A percentile compares a stretch with the other conserved stretches of the same genome.
Evolutionary conservation across 2,329 filamentous ascomycete species (phyloP).

Genomic region (Penicillium sp.): DNA sequence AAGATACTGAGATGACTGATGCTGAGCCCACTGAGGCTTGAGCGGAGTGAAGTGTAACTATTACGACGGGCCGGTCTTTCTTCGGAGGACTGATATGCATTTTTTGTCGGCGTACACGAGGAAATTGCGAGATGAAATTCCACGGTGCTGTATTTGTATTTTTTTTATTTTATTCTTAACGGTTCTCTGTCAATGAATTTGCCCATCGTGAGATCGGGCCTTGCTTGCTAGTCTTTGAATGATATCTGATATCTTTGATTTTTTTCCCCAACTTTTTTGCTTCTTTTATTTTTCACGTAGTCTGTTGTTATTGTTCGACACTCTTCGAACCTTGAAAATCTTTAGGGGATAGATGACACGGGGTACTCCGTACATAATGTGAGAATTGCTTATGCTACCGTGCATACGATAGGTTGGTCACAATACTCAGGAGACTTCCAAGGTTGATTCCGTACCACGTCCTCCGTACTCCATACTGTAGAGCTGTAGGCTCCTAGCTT

Average conservation of each 20-base stretch:
- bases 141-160: slow-evolving; percentile 8
- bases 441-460: too few relatives aligned
- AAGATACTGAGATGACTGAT: slow-evolving; percentile 39
- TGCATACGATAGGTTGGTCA: too few relatives aligned
- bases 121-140: slow-evolving; percentile 22
- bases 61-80: slow-evolving; percentile 4
- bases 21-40: slow-evolving; percentile 27
- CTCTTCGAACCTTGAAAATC: too few relatives aligned
- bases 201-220: not conserved
- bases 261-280: not conserved
- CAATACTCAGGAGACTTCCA: too few relatives aligned
- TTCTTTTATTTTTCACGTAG: too few relatives aligned
- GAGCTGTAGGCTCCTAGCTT: not conserved
- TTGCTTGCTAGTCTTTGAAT: not conserved
- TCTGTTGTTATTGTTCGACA: too few relatives aligned
- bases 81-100: not conserved
- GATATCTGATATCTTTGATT: too few relatives aligned
- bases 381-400: too few relatives aligned
- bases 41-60: slow-evolving; percentile 20
- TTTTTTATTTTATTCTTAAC: slow-evolving; percentile 11
- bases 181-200: slow-evolving; percentile 4
- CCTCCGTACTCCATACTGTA: too few relatives aligned
- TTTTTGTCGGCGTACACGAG: slow-evolving; percentile 15
- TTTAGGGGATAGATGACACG: too few relatives aligned
- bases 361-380: too few relatives aligned